Base-by-base conservation (phyloP, 129 eudicot genomes). In the Centaurea solstitialis region DNA sequence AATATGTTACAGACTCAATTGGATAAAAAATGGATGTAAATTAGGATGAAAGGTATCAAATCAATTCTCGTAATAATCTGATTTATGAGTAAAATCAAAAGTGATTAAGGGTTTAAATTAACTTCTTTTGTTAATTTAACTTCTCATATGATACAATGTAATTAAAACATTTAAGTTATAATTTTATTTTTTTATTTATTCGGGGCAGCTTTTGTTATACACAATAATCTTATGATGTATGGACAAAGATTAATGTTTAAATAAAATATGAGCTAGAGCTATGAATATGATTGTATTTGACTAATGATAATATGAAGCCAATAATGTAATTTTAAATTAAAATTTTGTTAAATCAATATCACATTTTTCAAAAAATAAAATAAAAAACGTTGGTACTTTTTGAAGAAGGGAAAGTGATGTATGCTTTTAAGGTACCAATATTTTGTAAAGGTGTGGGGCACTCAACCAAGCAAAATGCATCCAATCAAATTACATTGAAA, bases 401-500 rank as follows among this genome's bases (percentile, higher is more conserved):
- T 70, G 2, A 13, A 70, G 53, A 70, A 24, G 28, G 50, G 75
- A 70, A 70, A 70, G 28, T 70, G 75, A 70, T 70, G 20, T 70
- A 70, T 70, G 53, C 50, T 57, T 53, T 57, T 57, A 57, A 50
- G 62, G 75, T 21, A 37, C 47, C 17, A 70, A 37, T 70, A 70
- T 70, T 70, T 70, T 37, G 53, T 37, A 37, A 37, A 70, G 68
- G 26, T 64, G 0, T 57, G 65, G 22, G 22, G 9, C 13, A 2
- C 65, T 21, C 65, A 17, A 57, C 9, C 21, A 17, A 57, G 65
- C 65, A 17, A 57, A 57, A 57, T 17, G 22, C 65, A 57, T 57
- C 65, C 65, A 57, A 57, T 57, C 65, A 57, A 57, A 57, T 57
- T 57, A 17, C 65, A 57, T 57, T 17, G 22, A 57, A 57, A 57